These are phyloP conservation scores for Candida qinlingensis DNA, from an alignment of 805 yeast species.

Conservation along the genomic window DNA sequence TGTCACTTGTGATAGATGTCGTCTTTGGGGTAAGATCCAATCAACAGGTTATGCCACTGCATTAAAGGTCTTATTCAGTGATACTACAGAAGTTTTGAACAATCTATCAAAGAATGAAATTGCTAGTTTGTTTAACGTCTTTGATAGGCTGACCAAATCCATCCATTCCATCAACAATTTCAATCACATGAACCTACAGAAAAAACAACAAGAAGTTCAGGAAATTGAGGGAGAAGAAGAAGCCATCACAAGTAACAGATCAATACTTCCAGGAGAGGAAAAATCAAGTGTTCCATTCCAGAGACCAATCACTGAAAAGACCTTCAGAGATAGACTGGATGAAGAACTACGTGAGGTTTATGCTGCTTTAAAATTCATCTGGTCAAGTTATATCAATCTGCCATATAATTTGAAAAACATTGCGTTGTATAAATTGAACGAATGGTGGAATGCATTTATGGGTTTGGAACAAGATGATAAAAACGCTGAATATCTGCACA, in stretches of 20 bases:
- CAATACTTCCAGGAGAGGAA: background rate
- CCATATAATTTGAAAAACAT: conserved; percentile 58
- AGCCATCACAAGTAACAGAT: background rate
- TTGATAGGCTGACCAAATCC: conserved; percentile 86
- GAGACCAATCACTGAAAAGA: background rate
- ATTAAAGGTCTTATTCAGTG: conserved; percentile 73
- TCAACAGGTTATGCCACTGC: conserved; percentile 98
- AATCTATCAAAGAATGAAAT: conserved; percentile 73
- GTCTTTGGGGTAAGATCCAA: conserved; percentile 97
- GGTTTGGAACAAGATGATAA: conserved; percentile 41
- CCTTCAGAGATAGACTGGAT: conserved; percentile 39
- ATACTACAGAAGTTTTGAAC: conserved; percentile 45
- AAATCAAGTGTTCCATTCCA: background rate
- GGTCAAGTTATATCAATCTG: conserved; percentile 59
- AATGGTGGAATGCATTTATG: conserved; percentile 69
- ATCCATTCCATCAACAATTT: conserved; percentile 70
- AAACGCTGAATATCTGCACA: conserved; percentile 18
- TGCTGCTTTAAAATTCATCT: conserved; percentile 60
- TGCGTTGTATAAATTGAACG: conserved; percentile 41
- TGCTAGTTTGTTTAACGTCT: conserved; percentile 87
- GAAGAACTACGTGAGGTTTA: conserved; percentile 47
- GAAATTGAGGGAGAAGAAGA: background rate
- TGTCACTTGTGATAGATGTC: conserved; percentile 96
- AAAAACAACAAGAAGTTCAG: background rate
- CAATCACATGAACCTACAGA: conserved; percentile 41